Evolutionary conservation across 441 rosid genomes (phyloP).

Genomic region (Omphalea diandra): DNA sequence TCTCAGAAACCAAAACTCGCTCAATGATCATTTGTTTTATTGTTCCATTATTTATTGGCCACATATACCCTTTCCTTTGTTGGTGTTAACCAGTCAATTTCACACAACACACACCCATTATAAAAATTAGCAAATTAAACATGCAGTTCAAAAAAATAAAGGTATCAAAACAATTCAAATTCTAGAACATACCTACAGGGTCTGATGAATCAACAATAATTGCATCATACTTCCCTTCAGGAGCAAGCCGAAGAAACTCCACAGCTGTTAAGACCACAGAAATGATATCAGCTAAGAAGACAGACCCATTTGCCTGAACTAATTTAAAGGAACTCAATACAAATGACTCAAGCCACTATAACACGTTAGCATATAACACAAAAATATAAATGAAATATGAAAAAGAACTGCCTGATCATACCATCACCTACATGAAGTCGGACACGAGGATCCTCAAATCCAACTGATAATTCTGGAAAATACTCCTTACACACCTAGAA

Average conservation of each 20-base stretch:
- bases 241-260: slow-evolving; percentile 65
- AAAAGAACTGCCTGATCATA: slow-evolving; percentile 29
- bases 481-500: slow-evolving; percentile 69
- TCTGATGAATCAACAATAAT: slow-evolving; percentile 96
- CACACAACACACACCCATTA: neutral
- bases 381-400: neutral
- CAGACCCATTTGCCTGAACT: slow-evolving; percentile 2
- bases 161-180: neutral
- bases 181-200: slow-evolving; percentile 74
- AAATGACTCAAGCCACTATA: neutral
- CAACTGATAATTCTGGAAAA: slow-evolving; percentile 80
- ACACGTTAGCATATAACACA: neutral
- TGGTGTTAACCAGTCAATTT: neutral
- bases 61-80: neutral
- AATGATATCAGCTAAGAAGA: slow-evolving; percentile 20
- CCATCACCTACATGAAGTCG: slow-evolving; percentile 93
- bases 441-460: slow-evolving; percentile 96
- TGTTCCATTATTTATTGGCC: neutral
- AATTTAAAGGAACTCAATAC: neutral
- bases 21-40: neutral
- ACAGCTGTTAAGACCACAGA: slow-evolving; percentile 56
- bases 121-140: neutral
- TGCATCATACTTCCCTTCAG: slow-evolving; percentile 86
- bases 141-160: neutral
- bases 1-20: neutral